Base-by-base conservation (phyloP, 139 green algal genomes). In the Zygnema circumcarinatum region DNA sequence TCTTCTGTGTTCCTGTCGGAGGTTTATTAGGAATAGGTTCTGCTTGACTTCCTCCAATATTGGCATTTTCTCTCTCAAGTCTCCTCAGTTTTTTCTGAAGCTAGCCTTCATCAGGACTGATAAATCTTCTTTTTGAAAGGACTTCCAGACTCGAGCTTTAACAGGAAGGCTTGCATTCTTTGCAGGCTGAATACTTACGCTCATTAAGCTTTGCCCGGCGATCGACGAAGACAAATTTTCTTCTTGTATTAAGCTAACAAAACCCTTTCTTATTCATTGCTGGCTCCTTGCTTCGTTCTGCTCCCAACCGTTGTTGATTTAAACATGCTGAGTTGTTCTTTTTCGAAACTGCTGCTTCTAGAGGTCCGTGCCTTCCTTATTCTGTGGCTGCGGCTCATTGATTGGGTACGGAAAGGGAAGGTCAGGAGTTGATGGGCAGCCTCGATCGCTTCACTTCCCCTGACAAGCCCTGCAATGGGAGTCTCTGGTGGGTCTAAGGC, bases 401-500 rank as follows among this genome's bases (percentile, higher is more conserved):
- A 16, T 62, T 7, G 16, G 47, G 47, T 7, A 62, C 47, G 7
- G 47, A 16, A n/a, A n/a, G 54, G 54, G 54, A 29, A 41, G 35
- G 69, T 2, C 75, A 83, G 75, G 53, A 83, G 20, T 25, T 83
- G 21, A 53, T 83, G 36, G 32, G 3, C 21, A 83, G 32, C 75
- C 2, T 83, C 20, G 75, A 83, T 52, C 33, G n/a, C 7, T 21
- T 52, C 39, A 35, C 20, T 21, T n/a, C 75, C 39, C 75, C 75
- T 7, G 38, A 83, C 32, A 56, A 40, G 7, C 75, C 75, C 2
- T 83, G 75, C 75, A 33, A 38, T 33, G 75, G 75, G 31, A 3
- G 39, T 7, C 32, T 83, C 2, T 83, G 75, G 75, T 83, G 75
- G 29, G 75, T 83, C 7, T n/a, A n/a, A n/a, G n/a, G n/a, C n/a